Conservation (phyloP, 345 rosid species). For the Adansonia digitata region DNA sequence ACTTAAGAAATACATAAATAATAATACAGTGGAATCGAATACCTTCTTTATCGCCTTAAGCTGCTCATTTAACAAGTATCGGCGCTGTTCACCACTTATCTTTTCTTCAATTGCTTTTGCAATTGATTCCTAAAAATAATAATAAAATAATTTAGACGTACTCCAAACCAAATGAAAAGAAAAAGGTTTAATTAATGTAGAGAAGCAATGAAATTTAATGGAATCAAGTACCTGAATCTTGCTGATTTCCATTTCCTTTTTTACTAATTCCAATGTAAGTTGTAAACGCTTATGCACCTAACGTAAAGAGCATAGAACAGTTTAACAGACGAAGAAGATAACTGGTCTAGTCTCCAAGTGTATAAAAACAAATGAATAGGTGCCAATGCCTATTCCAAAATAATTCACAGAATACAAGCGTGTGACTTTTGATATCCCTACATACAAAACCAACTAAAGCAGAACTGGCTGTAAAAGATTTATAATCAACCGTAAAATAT, state of each 20-base stretch:
- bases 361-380: neutral
- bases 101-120: conserved; percentile 99
- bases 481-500: conserved; percentile 1
- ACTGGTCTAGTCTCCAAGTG: neutral
- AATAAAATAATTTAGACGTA: neutral
- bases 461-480: neutral
- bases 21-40: conserved; percentile 6
- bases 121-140: conserved; percentile 66
- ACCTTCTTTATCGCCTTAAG: conserved; percentile 99
- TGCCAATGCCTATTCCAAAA: neutral
- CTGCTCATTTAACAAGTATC: conserved; percentile 94
- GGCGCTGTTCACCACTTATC: conserved; percentile 97
- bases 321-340: neutral
- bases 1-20: neutral
- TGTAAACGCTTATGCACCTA: conserved; percentile 90
- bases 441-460: neutral
- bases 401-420: neutral
- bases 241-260: conserved; percentile 97
- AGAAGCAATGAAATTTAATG: neutral
- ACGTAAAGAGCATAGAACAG: conserved; percentile 1
- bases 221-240: conserved; percentile 72
- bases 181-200: neutral
- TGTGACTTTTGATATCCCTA: neutral
- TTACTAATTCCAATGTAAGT: conserved; percentile 77
- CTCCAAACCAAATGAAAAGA: conserved; percentile 8